Evolutionary conservation across 2,329 filamentous ascomycete genomes (phyloP), one percentile per base, ranked within the genome.

Genomic region (Cladosporium oxysporum): DNA sequence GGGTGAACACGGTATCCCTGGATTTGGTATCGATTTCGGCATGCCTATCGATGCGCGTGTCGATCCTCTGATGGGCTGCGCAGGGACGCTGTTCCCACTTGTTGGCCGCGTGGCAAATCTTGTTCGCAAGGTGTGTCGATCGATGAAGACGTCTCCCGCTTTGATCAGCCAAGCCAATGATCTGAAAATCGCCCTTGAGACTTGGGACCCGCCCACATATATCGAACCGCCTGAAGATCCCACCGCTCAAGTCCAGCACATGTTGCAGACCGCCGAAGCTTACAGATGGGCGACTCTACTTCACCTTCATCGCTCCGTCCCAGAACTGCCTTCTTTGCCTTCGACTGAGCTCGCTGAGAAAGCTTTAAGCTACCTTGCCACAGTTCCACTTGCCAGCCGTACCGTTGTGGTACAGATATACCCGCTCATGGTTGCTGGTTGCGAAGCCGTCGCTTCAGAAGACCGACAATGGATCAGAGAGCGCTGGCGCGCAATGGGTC

Each of bases 1-100:
- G 63, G 72, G 71, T 16, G 69, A 70, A 63, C n/a, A 35, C 11
- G 37, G 35, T 26, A 26, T 58, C 11, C 69, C 71, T n/a, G 76
- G 76, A 2, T 78, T 77, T 44, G 76, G 76, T 21, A 76, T 78
- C 62, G 72, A 78, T 47, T 77, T 77, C 35, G 76, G 76, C 23
- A 74, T 76, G 70, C 70, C 71, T 2, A 72, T 76, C 8, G 80
- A 86, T 65, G 79, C 85, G 26, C 82, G 87, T 66, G 82, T 91
- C n/a, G 89, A 91, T 75, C 88, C 89, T 5, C 76, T 91, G 33
- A 89, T 91, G 87, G 89, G 89, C 12, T 90, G 87, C 71, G 89
- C 89, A 7, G 81, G 83, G 35, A 88, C 87, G 0, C 80, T 91
- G 0, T 91, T 91, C 71, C 89, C 89, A 0, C 78, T 90, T 0